A percentile compares a stretch with the other conserved stretches of the same genome.
phyloP scores from a whole-genome alignment of 495 filamentous ascomycete genomes.

The Venustampulla echinocandica region DNA sequence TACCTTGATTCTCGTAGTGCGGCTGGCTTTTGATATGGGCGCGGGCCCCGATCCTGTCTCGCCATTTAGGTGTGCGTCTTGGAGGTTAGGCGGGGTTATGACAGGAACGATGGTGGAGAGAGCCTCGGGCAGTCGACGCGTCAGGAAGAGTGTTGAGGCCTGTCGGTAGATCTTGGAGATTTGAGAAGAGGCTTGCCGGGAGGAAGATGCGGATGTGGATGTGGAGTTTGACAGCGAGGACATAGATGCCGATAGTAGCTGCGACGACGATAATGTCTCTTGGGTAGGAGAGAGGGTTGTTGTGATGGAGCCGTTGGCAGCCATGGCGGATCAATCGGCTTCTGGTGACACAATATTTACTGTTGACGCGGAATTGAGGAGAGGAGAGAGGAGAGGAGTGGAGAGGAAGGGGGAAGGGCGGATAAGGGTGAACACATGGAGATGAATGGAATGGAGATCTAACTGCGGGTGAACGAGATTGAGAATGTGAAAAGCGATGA shows the following conservation, averaged over 20 bases:
- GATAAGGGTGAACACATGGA: no score
- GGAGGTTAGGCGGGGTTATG: slow-evolving; percentile 43
- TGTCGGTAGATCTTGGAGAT: slow-evolving; percentile 82
- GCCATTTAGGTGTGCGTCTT: slow-evolving; percentile 33
- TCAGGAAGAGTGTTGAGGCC: slow-evolving; percentile 83
- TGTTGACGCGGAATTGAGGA: no score
- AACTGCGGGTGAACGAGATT: neutral
- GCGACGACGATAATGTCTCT: slow-evolving; percentile 19
- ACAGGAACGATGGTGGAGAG: slow-evolving; percentile 74
- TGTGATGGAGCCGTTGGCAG: slow-evolving; percentile 31
- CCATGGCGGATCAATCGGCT: slow-evolving; percentile 26
- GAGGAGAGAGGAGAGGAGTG: neutral
- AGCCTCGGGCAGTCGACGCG: slow-evolving; percentile 82
- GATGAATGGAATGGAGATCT: slow-evolving; percentile 14
- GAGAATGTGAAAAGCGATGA: slow-evolving; percentile 13
- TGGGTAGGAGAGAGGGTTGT: slow-evolving; percentile 28
- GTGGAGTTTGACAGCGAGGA: slow-evolving; percentile 37
- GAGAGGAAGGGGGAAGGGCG: slow-evolving; percentile 2
- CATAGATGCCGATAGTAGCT: slow-evolving; percentile 38
- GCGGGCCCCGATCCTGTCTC: slow-evolving; percentile 40
- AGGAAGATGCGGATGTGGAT: slow-evolving; percentile 27
- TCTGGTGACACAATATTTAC: no score
- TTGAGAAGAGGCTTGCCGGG: slow-evolving; percentile 43
- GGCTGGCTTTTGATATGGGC: slow-evolving; percentile 63
- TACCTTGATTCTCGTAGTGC: slow-evolving; percentile 78